Evolutionary conservation across 2,329 filamentous ascomycete genomes (phyloP), one percentile per base, ranked within the genome.

Genomic region (Alternaria infectoria): DNA sequence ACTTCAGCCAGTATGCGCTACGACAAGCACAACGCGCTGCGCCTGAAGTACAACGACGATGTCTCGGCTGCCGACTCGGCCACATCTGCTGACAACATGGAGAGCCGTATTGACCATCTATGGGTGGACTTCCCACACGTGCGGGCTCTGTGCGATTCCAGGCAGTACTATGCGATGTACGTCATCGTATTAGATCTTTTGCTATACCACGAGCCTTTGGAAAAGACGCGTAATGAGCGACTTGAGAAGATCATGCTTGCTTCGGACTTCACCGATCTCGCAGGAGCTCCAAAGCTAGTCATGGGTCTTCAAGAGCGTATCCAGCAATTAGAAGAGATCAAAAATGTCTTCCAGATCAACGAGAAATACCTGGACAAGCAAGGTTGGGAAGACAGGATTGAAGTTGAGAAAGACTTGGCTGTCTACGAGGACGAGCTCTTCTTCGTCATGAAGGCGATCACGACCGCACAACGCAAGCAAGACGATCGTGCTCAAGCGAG

Each of bases 381-480:
- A 74, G 94, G 94, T 13, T 98, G 95, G 94, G 89, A 96, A 75
- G 95, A 98, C 76, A 89, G 93, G 32, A 85, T 97, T 62, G 83
- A 90, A n/a, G 86, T 99, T 46, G 96, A 99, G 76, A 90, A 92
- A 55, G 96, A 99, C 76, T 84, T 99, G 54, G 88, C 93, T 10
- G 89, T 89, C 19, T 97, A 93, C 74, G 96, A 98, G 78, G 96
- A 99, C 74, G 96, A 99, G 79, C 82, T 99, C 9, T 99, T 99
- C 85, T 99, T 99, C 82, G 92, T 99, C 84, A 98, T 99, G 96
- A 98, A 99, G 75, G 96, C 96, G 43, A 99, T 99, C 77, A 99
- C 96, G 2, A 96, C 93, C 3, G 96, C 95, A 6, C 96, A 99
- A 80, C 87, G 93, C 63, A 96, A 94, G 77, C 90, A 89, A 67